Percentiles rank a stretch among this genome's conserved stretches.
Evolutionary conservation across 768 basidiomycete genomes (phyloP).

Genomic region (Mycena leptocephala): DNA sequence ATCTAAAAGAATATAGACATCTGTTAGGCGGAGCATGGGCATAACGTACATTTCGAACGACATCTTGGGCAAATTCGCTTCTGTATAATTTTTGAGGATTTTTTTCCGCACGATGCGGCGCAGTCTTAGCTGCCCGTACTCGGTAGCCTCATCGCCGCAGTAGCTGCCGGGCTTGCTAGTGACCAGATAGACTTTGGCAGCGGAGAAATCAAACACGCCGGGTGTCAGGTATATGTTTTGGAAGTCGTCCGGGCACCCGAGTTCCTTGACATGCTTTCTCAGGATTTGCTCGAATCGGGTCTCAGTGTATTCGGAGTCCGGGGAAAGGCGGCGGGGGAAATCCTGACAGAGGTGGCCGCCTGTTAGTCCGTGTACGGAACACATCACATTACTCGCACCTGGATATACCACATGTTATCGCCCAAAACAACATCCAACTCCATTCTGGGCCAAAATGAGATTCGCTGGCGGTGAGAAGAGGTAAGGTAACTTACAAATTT

Average conservation of each 20-base stretch:
- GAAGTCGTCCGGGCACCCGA: constrained; percentile 2
- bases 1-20: not conserved
- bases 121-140: constrained; percentile 15
- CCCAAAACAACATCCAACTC: not conserved
- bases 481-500: constrained; percentile 14
- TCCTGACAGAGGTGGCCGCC: not conserved
- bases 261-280: not conserved
- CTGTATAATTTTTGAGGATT: not conserved
- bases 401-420: constrained; percentile 15
- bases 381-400: not conserved
- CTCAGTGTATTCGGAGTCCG: not conserved
- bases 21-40: not conserved
- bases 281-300: not conserved
- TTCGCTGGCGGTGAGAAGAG: not conserved
- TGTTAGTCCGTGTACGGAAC: not conserved
- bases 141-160: not conserved
- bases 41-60: constrained; percentile 4
- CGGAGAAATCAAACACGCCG: constrained; percentile 11
- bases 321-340: not conserved
- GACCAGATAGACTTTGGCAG: constrained; percentile 12
- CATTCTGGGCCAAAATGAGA: not conserved
- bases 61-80: not conserved
- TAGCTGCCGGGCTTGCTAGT: constrained; percentile 4
- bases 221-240: not conserved
- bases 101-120: not conserved